phyloP scores from a whole-genome alignment of 768 basidiomycete genomes.

The Kwoniella sp. region DNA sequence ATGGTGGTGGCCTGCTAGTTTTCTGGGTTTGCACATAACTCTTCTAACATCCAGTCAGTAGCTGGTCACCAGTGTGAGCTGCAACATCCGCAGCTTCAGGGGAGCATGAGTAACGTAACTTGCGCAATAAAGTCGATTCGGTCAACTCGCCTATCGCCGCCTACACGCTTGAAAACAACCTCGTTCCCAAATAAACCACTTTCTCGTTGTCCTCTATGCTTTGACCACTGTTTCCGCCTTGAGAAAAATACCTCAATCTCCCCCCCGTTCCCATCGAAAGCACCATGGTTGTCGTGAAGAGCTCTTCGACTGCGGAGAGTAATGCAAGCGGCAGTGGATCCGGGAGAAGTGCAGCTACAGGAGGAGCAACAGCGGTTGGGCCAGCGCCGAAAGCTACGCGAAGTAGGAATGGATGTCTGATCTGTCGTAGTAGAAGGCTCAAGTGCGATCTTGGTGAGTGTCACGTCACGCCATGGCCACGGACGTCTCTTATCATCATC shows the following conservation, averaged over 20 bases:
- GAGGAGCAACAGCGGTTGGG: background rate
- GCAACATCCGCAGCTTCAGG: background rate
- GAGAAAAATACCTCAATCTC: background rate
- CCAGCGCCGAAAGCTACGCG: conserved; percentile 12
- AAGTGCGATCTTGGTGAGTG: conserved; percentile 25
- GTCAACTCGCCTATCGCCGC: conserved; percentile 1
- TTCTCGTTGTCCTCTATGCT: background rate
- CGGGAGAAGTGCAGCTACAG: background rate
- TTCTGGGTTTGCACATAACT: background rate
- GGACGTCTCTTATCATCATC: background rate
- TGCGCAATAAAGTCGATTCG: background rate
- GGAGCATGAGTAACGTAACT: background rate
- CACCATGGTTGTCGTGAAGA: background rate
- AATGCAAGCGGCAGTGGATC: background rate
- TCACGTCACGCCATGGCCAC: background rate
- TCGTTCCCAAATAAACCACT: background rate
- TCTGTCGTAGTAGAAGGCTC: conserved; percentile 18
- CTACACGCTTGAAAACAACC: background rate
- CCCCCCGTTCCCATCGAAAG: background rate
- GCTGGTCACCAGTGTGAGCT: too few relatives aligned
- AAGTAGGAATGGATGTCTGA: conserved; percentile 21
- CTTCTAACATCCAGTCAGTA: too few relatives aligned
- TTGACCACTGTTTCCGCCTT: background rate
- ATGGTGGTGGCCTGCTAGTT: background rate
- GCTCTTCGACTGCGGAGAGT: background rate